These are phyloP conservation scores for Linum usitatissimum DNA, from an alignment of 345 rosid species.

Conservation along the genomic window DNA sequence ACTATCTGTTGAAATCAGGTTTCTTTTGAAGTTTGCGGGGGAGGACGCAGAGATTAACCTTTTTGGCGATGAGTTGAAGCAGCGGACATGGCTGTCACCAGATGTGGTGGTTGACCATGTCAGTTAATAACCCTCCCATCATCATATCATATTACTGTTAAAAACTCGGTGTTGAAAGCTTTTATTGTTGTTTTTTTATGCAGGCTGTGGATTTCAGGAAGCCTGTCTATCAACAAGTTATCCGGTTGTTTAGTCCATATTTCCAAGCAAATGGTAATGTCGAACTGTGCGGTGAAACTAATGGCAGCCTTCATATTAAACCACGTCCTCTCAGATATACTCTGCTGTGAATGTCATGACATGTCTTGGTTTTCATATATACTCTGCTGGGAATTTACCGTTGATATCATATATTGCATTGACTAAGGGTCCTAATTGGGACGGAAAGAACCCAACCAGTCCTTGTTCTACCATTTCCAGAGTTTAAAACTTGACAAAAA, in stretches of 20 bases:
- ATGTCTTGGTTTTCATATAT: background rate
- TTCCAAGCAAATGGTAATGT: conserved; percentile 24
- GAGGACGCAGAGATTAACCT: conserved; percentile 69
- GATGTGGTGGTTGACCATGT: conserved; percentile 50
- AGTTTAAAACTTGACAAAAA: too few species aligned
- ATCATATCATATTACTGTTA: background rate
- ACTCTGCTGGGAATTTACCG: background rate
- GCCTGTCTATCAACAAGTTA: conserved; percentile 61
- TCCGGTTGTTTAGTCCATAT: conserved; percentile 44
- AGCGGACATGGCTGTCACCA: conserved; percentile 63
- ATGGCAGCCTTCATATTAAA: background rate
- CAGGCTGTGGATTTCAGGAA: conserved; percentile 65
- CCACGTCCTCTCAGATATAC: background rate
- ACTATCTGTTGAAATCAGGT: conserved; percentile 31
- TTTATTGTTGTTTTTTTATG: background rate
- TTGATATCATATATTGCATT: too few species aligned
- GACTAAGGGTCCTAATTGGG: too few species aligned
- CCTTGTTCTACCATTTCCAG: background rate
- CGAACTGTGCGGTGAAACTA: conserved; percentile 11
- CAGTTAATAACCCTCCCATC: conserved; percentile 15
- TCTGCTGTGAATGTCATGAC: too few species aligned
- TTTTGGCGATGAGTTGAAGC: conserved; percentile 59
- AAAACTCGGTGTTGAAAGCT: background rate
- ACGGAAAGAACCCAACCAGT: background rate
- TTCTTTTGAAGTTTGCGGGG: conserved; percentile 63